A percentile compares a stretch with the other conserved stretches of the same genome.
phyloP scores from a whole-genome alignment of 805 yeast genomes.

The Saccharomycopsis sp. region DNA sequence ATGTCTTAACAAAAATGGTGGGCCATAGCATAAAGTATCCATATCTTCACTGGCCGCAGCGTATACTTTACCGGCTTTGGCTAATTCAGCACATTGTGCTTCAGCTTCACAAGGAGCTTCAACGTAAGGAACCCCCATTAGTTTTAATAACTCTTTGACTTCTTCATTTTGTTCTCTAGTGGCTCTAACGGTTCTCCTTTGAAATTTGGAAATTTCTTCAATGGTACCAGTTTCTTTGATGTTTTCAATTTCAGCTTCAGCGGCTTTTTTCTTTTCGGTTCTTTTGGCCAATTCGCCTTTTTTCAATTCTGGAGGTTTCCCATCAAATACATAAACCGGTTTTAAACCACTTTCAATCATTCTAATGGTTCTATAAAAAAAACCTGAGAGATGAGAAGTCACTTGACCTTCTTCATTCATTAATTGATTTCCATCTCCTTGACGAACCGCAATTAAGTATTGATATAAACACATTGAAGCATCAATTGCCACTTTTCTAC shows the following conservation, averaged over 20 bases:
- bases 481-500: slow-evolving; percentile 93
- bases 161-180: slow-evolving; percentile 89
- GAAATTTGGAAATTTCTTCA: slow-evolving; percentile 65
- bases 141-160: slow-evolving; percentile 64
- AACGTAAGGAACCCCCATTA: slow-evolving; percentile 94
- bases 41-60: slow-evolving; percentile 99
- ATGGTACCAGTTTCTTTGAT: slow-evolving; percentile 60
- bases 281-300: slow-evolving; percentile 90
- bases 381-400: slow-evolving; percentile 89
- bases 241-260: slow-evolving; percentile 62
- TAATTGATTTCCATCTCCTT: slow-evolving; percentile 90
- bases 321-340: slow-evolving; percentile 96
- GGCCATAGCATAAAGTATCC: slow-evolving; percentile 92
- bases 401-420: slow-evolving; percentile 87
- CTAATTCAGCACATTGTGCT: slow-evolving; percentile 94
- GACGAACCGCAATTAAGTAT: slow-evolving; percentile 91
- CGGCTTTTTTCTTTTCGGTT: slow-evolving; percentile 69
- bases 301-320: slow-evolving; percentile 91
- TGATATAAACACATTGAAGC: slow-evolving; percentile 97
- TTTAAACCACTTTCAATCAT: slow-evolving; percentile 90
- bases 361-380: slow-evolving; percentile 86
- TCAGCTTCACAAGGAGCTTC: slow-evolving; percentile 98
- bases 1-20: slow-evolving; percentile 77
- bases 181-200: slow-evolving; percentile 82
- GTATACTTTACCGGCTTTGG: slow-evolving; percentile 80